Evolutionary conservation across 352 stramenopile species (phyloP).

Genomic region (Pythium pectinolyticum): DNA sequence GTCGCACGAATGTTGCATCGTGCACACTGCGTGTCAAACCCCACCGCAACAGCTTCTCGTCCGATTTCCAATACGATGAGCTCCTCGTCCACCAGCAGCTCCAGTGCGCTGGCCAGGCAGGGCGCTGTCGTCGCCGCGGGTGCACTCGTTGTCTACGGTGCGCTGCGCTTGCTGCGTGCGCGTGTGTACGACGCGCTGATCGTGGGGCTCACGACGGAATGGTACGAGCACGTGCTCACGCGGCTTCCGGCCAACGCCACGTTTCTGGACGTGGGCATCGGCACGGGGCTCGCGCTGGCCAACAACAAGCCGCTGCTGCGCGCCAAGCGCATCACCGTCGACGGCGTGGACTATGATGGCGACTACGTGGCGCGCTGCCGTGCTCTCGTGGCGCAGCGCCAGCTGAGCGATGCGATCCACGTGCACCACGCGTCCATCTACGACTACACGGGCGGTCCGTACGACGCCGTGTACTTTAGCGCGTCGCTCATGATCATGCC

Average conservation of each 20-base stretch:
- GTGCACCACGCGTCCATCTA: constrained; percentile 84
- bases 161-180: constrained; percentile 59
- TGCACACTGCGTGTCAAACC: not conserved
- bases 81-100: constrained; percentile 11
- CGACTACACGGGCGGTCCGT: constrained; percentile 63
- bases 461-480: constrained; percentile 92
- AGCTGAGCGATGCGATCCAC: constrained; percentile 47
- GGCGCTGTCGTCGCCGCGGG: constrained; percentile 23
- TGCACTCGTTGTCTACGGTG: constrained; percentile 44
- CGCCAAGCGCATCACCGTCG: constrained; percentile 68
- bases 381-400: constrained; percentile 38
- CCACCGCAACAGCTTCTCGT: constrained; percentile 8
- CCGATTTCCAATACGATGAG: constrained; percentile 3
- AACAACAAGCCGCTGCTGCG: constrained; percentile 66
- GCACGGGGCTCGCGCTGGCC: constrained; percentile 71
- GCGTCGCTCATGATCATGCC: constrained; percentile 92
- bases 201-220: constrained; percentile 84
- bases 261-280: constrained; percentile 90
- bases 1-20: not conserved
- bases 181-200: constrained; percentile 90
- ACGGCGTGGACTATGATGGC: constrained; percentile 89
- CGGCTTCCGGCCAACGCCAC: constrained; percentile 50
- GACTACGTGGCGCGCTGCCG: constrained; percentile 83
- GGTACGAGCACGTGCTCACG: constrained; percentile 84
- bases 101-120: constrained; percentile 16